These are phyloP conservation scores for Backusella luteola DNA, from an alignment of 192 early-diverging fungal genomes.

Conservation along the genomic window DNA sequence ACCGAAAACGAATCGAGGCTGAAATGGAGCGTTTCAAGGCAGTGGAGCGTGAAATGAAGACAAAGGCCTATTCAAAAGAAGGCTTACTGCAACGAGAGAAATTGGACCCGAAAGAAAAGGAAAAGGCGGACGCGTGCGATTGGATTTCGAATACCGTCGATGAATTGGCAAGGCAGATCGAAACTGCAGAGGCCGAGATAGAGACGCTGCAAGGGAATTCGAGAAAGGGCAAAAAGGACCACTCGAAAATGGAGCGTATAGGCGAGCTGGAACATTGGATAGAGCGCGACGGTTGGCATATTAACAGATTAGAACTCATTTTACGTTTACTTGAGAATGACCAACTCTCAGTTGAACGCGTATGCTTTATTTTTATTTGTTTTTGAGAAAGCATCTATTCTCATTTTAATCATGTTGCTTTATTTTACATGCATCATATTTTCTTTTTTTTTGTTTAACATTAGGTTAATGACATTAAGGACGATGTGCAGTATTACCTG, in stretches of 20 bases:
- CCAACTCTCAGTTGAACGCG: conserved; percentile 81
- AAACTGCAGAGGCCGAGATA: conserved; percentile 88
- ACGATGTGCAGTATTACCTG: conserved; percentile 92
- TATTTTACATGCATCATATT: background rate
- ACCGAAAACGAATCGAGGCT: conserved; percentile 93
- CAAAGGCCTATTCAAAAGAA: conserved; percentile 97
- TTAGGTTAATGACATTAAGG: conserved; percentile 78
- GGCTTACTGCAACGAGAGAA: conserved; percentile 77
- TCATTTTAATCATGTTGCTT: background rate
- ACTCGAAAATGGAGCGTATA: conserved; percentile 71
- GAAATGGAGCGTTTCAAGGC: conserved; percentile 99
- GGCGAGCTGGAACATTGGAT: conserved; percentile 68
- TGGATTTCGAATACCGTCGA: conserved; percentile 88
- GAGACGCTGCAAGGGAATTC: conserved; percentile 66
- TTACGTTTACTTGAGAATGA: conserved; percentile 93
- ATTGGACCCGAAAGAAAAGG: conserved; percentile 92
- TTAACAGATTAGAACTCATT: conserved; percentile 86
- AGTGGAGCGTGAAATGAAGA: conserved; percentile 97
- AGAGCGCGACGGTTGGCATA: conserved; percentile 92
- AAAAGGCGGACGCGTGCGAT: conserved; percentile 81
- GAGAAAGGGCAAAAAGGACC: conserved; percentile 82
- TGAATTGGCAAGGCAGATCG: conserved; percentile 83
- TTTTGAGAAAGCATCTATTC: background rate
- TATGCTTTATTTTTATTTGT: conserved; percentile 31
- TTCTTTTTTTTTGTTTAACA: background rate